Evolutionary conservation across 768 basidiomycete species (phyloP).

Genomic region (Fomitopsis serialis): DNA sequence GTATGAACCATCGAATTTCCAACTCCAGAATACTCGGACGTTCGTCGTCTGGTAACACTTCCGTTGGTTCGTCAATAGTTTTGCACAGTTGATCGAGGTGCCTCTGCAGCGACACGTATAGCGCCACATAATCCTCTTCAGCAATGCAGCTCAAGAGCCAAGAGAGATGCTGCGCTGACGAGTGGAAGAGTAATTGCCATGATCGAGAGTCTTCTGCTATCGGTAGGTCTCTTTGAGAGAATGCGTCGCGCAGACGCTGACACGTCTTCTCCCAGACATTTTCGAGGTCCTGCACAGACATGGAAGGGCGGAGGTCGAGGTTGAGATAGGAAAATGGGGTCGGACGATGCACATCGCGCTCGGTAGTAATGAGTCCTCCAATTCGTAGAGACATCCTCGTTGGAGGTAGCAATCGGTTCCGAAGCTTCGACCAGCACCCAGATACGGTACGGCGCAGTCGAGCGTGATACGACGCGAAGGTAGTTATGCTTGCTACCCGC

Average conservation of each 20-base stretch:
- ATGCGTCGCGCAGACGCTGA: conserved; percentile 2
- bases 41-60: conserved; percentile 18
- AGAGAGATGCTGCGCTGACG: conserved; percentile 38
- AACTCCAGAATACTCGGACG: conserved; percentile 36
- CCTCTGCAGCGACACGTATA: conserved; percentile 31
- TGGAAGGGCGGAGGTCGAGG: conserved; percentile 38
- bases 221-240: conserved; percentile 1
- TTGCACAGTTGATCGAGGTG: conserved; percentile 33
- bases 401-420: conserved; percentile 46
- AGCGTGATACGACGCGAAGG: conserved; percentile 24
- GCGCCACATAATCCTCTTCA: conserved; percentile 25
- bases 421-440: conserved; percentile 52
- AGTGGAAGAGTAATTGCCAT: conserved; percentile 17
- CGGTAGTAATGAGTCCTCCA: conserved; percentile 33
- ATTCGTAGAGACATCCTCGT: conserved; percentile 54
- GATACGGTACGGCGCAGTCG: conserved; percentile 48
- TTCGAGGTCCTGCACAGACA: conserved; percentile 37
- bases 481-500: conserved; percentile 1
- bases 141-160: conserved; percentile 33
- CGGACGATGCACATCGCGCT: conserved; percentile 24
- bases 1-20: conserved; percentile 53
- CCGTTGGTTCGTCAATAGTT: conserved; percentile 32
- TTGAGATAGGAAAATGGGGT: conserved; percentile 29
- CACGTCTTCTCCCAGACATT: conserved; percentile 12
- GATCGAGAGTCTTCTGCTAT: conserved; percentile 3